These are phyloP conservation scores for Pascua sp. DNA, from an alignment of 1,284 basidiomycete species.

Conservation along the genomic window DNA sequence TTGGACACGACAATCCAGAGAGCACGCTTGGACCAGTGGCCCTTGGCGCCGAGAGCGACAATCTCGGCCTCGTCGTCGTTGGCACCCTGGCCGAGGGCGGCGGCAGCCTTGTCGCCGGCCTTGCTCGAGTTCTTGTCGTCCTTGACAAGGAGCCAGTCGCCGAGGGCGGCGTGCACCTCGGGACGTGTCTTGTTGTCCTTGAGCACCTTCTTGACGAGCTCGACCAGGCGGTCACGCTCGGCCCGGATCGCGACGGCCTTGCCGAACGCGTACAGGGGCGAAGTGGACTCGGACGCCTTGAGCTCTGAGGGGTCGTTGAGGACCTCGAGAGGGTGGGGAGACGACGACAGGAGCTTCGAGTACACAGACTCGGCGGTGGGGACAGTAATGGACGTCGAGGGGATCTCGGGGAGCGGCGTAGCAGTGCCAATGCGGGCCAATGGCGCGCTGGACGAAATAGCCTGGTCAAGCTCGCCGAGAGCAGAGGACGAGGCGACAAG, in stretches of 20 bases:
- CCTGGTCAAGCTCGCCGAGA: slow-evolving; percentile 41
- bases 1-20: slow-evolving; percentile 98
- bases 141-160: slow-evolving; percentile 71
- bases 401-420: slow-evolving; percentile 42
- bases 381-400: slow-evolving; percentile 54
- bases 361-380: slow-evolving; percentile 90
- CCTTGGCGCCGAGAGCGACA: slow-evolving; percentile 58
- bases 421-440: slow-evolving; percentile 37
- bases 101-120: slow-evolving; percentile 62
- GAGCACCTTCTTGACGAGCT: slow-evolving; percentile 59
- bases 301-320: slow-evolving; percentile 75
- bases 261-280: slow-evolving; percentile 90
- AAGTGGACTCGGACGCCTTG: slow-evolving; percentile 70
- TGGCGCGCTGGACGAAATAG: slow-evolving; percentile 32
- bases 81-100: slow-evolving; percentile 50
- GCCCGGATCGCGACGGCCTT: slow-evolving; percentile 78
- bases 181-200: slow-evolving; percentile 50
- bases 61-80: slow-evolving; percentile 52
- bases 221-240: slow-evolving; percentile 62
- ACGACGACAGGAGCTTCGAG: slow-evolving; percentile 83
- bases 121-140: slow-evolving; percentile 59
- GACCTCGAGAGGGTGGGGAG: slow-evolving; percentile 75
- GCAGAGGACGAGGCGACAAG: slow-evolving; percentile 44
- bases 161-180: slow-evolving; percentile 67
- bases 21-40: slow-evolving; percentile 64